phyloP scores from a whole-genome alignment of 768 basidiomycete species.

The Kwoniella sp. region DNA sequence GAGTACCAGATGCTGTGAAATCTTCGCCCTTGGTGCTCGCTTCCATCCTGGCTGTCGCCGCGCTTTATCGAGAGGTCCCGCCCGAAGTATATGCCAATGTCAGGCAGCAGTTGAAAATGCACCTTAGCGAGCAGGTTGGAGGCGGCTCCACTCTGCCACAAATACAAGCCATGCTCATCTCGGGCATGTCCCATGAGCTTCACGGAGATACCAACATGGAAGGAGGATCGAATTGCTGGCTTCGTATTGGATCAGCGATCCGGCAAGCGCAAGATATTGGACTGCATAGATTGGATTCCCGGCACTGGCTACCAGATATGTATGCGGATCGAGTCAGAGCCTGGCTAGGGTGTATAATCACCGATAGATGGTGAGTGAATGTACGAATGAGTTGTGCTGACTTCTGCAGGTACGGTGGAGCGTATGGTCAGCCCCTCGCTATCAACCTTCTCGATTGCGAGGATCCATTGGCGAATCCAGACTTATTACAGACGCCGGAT shows the following conservation, averaged over 20 bases:
- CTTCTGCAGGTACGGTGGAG: slow-evolving; percentile 15
- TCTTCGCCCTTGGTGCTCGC: slow-evolving; percentile 10
- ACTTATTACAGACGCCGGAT: slow-evolving; percentile 17
- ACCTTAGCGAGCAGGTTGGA: slow-evolving; percentile 4
- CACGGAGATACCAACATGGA: slow-evolving; percentile 27
- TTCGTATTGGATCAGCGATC: slow-evolving; percentile 17
- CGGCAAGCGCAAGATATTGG: slow-evolving; percentile 25
- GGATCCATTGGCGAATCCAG: slow-evolving; percentile 11
- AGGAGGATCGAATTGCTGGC: slow-evolving; percentile 24
- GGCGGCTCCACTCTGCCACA: slow-evolving; percentile 19
- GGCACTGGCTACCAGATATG: slow-evolving; percentile 21
- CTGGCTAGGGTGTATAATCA: slow-evolving; percentile 18
- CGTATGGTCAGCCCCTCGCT: slow-evolving; percentile 17
- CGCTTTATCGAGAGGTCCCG: slow-evolving; percentile 16
- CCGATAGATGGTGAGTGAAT: slow-evolving; percentile 21
- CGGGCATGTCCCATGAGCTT: slow-evolving; percentile 23
- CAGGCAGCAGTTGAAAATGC: neutral
- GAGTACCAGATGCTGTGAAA: neutral
- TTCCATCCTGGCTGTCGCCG: slow-evolving; percentile 15
- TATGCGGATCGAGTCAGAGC: slow-evolving; percentile 21
- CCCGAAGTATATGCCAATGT: slow-evolving; percentile 13
- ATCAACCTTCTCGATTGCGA: slow-evolving; percentile 20
- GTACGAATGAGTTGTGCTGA: neutral
- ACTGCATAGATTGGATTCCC: slow-evolving; percentile 15
- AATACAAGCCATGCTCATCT: slow-evolving; percentile 19